Percentiles rank a stretch among this genome's conserved stretches.
phyloP scores from a whole-genome alignment of 371 early-diverging fungal genomes.

The Apophysomyces elegans region DNA sequence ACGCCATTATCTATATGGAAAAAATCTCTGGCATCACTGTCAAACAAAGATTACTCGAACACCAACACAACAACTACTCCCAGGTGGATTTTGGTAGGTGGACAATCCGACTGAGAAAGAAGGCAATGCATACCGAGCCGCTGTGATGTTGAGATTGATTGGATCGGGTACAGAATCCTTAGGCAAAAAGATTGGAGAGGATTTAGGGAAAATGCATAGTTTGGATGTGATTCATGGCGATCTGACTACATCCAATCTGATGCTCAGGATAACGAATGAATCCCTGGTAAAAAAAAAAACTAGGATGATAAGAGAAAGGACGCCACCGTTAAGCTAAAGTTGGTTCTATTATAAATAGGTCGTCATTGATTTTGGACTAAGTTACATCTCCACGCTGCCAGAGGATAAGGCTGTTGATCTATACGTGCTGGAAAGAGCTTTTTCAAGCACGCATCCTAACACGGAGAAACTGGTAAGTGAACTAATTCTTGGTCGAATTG shows the following conservation, averaged over 20 bases:
- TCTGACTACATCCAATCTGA: conserved; percentile 97
- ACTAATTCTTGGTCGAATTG: neutral
- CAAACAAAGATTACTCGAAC: conserved; percentile 66
- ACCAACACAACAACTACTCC: conserved; percentile 35
- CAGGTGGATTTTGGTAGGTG: conserved; percentile 40
- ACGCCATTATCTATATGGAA: conserved; percentile 86
- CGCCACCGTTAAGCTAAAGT: neutral
- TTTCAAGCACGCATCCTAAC: conserved; percentile 89
- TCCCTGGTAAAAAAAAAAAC: conserved; percentile 50
- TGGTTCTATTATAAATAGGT: conserved; percentile 31
- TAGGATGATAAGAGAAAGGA: neutral
- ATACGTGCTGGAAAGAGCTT: conserved; percentile 97
- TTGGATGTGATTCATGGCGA: conserved; percentile 96
- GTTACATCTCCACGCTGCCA: conserved; percentile 78
- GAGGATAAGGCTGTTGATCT: conserved; percentile 99
- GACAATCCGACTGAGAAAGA: neutral
- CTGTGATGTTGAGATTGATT: neutral
- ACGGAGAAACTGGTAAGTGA: conserved; percentile 70
- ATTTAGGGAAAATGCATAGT: conserved; percentile 85
- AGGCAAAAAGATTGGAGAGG: conserved; percentile 67
- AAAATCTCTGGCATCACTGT: conserved; percentile 76
- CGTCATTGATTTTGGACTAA: conserved; percentile 98
- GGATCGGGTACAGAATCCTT: conserved; percentile 27
- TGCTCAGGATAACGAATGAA: conserved; percentile 62
- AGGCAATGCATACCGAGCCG: neutral